A percentile compares a stretch with the other conserved stretches of the same genome.
Evolutionary conservation across 768 basidiomycete genomes (phyloP).

Genomic region (Daedaleopsis sinensis): DNA sequence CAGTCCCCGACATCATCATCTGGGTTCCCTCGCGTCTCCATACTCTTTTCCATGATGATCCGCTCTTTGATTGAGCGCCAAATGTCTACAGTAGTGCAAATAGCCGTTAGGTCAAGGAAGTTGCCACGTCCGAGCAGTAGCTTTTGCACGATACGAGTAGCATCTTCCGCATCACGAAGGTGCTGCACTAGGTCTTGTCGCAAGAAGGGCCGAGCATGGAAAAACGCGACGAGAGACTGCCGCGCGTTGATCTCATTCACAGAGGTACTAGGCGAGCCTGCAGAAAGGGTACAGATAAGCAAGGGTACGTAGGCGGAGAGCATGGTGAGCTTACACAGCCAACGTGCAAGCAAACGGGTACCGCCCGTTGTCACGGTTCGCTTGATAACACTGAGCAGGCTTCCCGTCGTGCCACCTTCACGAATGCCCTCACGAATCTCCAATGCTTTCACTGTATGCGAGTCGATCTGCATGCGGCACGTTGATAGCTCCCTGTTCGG

Average conservation of each 20-base stretch:
- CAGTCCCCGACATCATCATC: conserved; percentile 45
- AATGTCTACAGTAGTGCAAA: conserved; percentile 61
- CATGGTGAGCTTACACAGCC: conserved; percentile 62
- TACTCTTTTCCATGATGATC: conserved; percentile 56
- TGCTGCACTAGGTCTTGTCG: conserved; percentile 61
- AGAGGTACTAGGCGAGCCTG: conserved; percentile 86
- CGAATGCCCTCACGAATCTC: conserved; percentile 78
- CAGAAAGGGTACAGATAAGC: neutral
- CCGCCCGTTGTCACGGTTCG: conserved; percentile 80
- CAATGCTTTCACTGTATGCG: conserved; percentile 86
- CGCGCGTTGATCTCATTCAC: conserved; percentile 69
- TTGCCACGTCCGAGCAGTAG: conserved; percentile 73
- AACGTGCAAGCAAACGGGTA: conserved; percentile 70
- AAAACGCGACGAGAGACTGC: conserved; percentile 78
- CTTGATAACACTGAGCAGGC: conserved; percentile 73
- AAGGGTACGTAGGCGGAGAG: conserved; percentile 6
- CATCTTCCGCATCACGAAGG: conserved; percentile 67
- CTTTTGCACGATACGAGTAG: conserved; percentile 74
- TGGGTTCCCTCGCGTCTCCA: conserved; percentile 44
- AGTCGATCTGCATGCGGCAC: conserved; percentile 85
- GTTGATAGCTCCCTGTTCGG: conserved; percentile 59
- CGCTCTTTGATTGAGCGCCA: conserved; percentile 59
- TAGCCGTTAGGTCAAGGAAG: conserved; percentile 61
- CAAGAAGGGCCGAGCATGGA: conserved; percentile 61
- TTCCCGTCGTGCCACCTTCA: conserved; percentile 76